Evolutionary conservation across 768 basidiomycete genomes (phyloP).

Genomic region (Pisolithus microcarpus): DNA sequence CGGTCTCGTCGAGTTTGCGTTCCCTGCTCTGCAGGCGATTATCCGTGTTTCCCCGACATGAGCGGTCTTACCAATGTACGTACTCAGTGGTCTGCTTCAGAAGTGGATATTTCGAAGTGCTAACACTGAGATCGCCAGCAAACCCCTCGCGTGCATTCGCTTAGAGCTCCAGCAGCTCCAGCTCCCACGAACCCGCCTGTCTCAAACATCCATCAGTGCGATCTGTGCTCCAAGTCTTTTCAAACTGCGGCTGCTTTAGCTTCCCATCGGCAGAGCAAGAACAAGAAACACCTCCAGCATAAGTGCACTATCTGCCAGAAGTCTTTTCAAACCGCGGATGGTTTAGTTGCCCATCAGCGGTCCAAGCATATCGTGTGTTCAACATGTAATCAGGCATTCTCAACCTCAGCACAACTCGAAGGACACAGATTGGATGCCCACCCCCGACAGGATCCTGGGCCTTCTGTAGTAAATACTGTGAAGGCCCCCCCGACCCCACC

Average conservation of each 20-base stretch:
- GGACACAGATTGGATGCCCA: constrained; percentile 4
- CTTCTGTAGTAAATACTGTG: too few species aligned
- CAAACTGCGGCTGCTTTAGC: constrained; percentile 11
- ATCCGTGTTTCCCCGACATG: too few species aligned
- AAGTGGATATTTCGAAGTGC: not conserved
- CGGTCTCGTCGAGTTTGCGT: constrained; percentile 7
- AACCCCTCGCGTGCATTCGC: constrained; percentile 14
- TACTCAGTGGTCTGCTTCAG: not conserved
- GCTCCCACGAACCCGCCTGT: constrained; percentile 1
- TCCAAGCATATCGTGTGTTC: constrained; percentile 15
- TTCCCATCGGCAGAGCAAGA: constrained; percentile 14
- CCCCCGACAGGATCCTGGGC: too few species aligned
- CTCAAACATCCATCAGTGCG: constrained; percentile 13
- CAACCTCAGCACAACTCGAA: constrained; percentile 1
- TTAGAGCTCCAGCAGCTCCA: not conserved
- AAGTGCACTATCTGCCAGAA: constrained; percentile 21
- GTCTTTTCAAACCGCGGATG: constrained; percentile 14
- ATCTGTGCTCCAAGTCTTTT: constrained; percentile 21
- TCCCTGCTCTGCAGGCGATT: constrained; percentile 21
- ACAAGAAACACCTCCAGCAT: constrained; percentile 8
- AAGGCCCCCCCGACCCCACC: not conserved
- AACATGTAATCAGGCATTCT: constrained; percentile 1
- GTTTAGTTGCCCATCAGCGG: constrained; percentile 15
- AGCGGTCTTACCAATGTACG: constrained; percentile 13
- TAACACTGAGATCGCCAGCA: constrained; percentile 14